phyloP scores from a whole-genome alignment of 345 rosid species.

The Citrus mangshanensis region DNA sequence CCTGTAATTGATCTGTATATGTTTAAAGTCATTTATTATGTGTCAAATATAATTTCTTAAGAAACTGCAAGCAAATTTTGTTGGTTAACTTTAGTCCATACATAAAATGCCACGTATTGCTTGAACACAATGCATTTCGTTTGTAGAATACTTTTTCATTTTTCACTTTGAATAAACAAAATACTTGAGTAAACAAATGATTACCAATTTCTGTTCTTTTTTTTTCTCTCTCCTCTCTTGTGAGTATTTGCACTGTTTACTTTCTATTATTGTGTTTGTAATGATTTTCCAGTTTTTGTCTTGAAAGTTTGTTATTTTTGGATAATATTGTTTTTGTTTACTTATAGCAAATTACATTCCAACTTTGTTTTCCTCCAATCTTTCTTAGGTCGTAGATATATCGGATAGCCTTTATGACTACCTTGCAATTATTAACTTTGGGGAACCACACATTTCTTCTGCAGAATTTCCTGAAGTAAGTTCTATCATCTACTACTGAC shows the following conservation, averaged over 20 bases:
- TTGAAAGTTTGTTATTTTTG: not conserved
- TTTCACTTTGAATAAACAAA: not conserved
- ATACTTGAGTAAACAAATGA: not conserved
- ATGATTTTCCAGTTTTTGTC: not conserved
- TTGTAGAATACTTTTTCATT: not conserved
- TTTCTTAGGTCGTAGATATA: constrained; percentile 59
- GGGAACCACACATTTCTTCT: constrained; percentile 34
- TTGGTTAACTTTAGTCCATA: not conserved
- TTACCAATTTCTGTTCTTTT: not conserved
- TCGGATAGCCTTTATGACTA: constrained; percentile 54
- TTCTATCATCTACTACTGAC: constrained; percentile 17
- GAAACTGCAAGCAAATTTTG: not conserved
- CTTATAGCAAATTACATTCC: not conserved
- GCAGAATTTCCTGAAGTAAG: constrained; percentile 49
- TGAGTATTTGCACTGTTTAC: not conserved
- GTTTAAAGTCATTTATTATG: not conserved
- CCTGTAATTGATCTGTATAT: not conserved
- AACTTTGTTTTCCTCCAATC: constrained; percentile 18
- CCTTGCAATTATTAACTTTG: constrained; percentile 46
- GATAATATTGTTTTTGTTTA: not conserved
- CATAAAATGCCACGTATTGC: not conserved
- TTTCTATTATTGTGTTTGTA: not conserved
- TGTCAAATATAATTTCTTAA: not conserved
- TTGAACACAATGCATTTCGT: not conserved
- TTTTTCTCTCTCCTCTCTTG: not conserved